Evolutionary conservation across 2,329 filamentous ascomycete genomes (phyloP).

Genomic region (Hirsutella rhossiliensis): DNA sequence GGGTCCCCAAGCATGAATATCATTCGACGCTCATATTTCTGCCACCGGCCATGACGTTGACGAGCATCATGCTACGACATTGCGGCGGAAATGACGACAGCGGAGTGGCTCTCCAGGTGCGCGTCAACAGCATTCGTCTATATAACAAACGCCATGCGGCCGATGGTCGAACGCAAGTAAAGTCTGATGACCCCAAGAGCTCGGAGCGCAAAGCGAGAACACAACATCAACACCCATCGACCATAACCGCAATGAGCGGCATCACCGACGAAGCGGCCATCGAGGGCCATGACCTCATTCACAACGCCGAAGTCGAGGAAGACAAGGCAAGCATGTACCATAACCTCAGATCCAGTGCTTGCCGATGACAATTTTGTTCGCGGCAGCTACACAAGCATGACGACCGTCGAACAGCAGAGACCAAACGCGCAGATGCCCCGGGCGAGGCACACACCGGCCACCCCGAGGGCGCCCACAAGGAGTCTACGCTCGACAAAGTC

Average conservation of each 20-base stretch:
- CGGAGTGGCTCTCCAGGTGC: too few species aligned
- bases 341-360: background rate
- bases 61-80: too few species aligned
- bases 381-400: slow-evolving; percentile 2
- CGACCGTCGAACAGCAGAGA: background rate
- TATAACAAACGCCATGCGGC: background rate
- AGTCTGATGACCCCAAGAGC: background rate
- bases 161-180: too few species aligned
- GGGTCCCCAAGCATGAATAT: too few species aligned
- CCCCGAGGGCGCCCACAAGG: background rate
- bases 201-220: background rate
- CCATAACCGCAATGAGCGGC: slow-evolving; percentile 4
- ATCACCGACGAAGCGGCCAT: slow-evolving; percentile 18
- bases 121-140: background rate
- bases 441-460: background rate
- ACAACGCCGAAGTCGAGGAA: slow-evolving; percentile 16
- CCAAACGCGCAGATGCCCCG: background rate
- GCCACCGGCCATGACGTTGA: too few species aligned
- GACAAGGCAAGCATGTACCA: background rate
- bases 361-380: background rate
- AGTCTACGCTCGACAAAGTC: slow-evolving; percentile 13
- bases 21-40: too few species aligned
- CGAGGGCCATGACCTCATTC: slow-evolving; percentile 21
- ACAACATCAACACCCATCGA: background rate
- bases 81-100: too few species aligned